These are phyloP conservation scores for Trypanosoma mega DNA, from an alignment of 208 protist species.

Conservation along the genomic window DNA sequence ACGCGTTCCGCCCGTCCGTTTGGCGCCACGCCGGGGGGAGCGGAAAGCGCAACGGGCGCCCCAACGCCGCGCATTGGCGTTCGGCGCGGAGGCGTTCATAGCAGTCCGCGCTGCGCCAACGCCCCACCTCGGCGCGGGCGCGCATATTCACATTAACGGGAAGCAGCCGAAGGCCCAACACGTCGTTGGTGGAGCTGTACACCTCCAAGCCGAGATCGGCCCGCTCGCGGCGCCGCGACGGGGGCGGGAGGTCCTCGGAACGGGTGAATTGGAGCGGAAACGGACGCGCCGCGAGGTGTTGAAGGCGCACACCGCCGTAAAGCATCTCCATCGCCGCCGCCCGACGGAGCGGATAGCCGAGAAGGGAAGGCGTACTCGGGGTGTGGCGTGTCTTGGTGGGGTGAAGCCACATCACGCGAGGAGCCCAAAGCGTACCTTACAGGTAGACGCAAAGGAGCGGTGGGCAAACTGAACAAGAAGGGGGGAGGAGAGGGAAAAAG, in stretches of 20 bases:
- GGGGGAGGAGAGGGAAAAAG: no score
- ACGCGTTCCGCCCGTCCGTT: background rate
- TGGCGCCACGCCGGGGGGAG: constrained; percentile 23
- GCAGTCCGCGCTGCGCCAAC: constrained; percentile 64
- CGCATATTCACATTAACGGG: constrained; percentile 63
- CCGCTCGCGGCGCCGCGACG: constrained; percentile 48
- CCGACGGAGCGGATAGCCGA: constrained; percentile 69
- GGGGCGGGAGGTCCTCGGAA: constrained; percentile 65
- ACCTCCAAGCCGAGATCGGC: constrained; percentile 69
- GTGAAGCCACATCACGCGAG: no score
- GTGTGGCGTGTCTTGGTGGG: no score
- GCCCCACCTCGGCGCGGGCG: constrained; percentile 42
- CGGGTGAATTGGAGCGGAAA: constrained; percentile 46
- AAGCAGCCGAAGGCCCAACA: constrained; percentile 62
- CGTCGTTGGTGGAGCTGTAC: constrained; percentile 73
- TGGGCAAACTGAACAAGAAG: no score
- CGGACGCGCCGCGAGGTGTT: constrained; percentile 45
- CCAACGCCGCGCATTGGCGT: constrained; percentile 41
- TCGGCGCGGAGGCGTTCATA: constrained; percentile 45
- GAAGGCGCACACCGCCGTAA: constrained; percentile 74
- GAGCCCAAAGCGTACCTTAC: no score
- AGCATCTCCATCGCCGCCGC: constrained; percentile 73
- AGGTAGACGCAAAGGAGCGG: no score
- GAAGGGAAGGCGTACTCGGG: constrained; percentile 28
- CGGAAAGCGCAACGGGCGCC: constrained; percentile 45